phyloP scores from a whole-genome alignment of 1,139 yeast species.

The Wickerhamomyces sp. region DNA sequence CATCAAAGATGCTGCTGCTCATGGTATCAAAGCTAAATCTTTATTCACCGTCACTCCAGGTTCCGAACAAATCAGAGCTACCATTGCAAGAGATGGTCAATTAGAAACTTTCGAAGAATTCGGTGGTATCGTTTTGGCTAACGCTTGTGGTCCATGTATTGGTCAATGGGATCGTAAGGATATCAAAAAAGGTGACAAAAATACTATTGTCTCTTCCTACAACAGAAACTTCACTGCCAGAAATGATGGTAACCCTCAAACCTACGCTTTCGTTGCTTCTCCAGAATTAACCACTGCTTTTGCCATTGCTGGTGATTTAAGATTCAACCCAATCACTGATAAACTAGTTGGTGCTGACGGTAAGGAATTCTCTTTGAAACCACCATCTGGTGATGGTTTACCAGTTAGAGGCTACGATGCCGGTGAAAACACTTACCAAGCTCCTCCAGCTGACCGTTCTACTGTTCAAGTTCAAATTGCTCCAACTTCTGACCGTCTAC shows the following conservation, averaged over 20 bases:
- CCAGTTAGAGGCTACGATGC: conserved; percentile 91
- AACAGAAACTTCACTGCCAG: conserved; percentile 99
- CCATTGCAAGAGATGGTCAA: conserved; percentile 97
- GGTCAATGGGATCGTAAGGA: conserved; percentile 99
- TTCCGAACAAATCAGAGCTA: conserved; percentile 98
- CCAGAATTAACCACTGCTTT: conserved; percentile 97
- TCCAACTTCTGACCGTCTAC: conserved; percentile 87
- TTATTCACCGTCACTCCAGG: conserved; percentile 97
- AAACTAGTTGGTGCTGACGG: conserved; percentile 91
- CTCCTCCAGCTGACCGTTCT: conserved; percentile 90
- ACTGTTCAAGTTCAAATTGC: conserved; percentile 69
- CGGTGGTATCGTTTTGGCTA: conserved; percentile 95
- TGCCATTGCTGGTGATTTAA: conserved; percentile 95
- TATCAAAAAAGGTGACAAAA: conserved; percentile 95
- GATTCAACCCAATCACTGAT: conserved; percentile 97
- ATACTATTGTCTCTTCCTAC: conserved; percentile 97
- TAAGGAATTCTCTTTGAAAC: conserved; percentile 87
- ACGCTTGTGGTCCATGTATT: conserved; percentile 99
- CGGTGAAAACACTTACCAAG: conserved; percentile 96
- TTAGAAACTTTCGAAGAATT: conserved; percentile 83
- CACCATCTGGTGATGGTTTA: conserved; percentile 90
- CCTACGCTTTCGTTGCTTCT: conserved; percentile 97
- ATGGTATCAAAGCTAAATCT: conserved; percentile 87
- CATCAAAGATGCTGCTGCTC: conserved; percentile 83
- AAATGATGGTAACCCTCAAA: conserved; percentile 98